These are phyloP conservation scores for Sporisorium reilianum DNA, from an alignment of 1,284 basidiomycete species.

Conservation along the genomic window DNA sequence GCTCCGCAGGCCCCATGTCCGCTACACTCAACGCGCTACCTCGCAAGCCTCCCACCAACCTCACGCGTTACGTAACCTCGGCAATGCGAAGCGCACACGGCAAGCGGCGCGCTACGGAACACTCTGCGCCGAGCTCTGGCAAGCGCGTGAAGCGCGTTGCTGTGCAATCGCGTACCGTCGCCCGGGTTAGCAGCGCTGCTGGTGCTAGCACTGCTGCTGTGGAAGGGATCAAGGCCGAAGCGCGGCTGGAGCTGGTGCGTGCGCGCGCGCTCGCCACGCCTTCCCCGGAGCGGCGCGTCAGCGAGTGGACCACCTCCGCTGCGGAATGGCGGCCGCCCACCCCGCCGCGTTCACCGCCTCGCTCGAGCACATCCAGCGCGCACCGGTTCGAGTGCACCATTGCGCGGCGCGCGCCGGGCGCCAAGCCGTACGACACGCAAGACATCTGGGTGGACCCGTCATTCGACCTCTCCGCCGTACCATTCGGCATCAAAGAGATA, in stretches of 20 bases:
- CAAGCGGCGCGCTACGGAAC: neutral
- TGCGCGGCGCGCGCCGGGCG: neutral
- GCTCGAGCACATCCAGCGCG: neutral
- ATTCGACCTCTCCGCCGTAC: neutral
- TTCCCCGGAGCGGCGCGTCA: too few relatives aligned
- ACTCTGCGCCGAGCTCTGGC: neutral
- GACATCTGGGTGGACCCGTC: neutral
- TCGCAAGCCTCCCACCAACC: neutral
- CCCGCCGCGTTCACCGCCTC: neutral
- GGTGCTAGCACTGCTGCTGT: too few relatives aligned
- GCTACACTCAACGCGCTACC: neutral
- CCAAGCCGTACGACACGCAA: neutral
- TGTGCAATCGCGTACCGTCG: neutral
- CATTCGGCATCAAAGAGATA: constrained; percentile 4
- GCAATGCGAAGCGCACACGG: neutral
- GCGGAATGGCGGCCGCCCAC: neutral
- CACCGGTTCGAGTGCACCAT: neutral
- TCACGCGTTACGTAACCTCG: neutral
- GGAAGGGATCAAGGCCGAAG: neutral
- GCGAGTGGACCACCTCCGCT: too few relatives aligned
- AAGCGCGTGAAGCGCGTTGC: neutral
- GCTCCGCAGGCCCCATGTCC: neutral
- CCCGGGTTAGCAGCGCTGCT: too few relatives aligned
- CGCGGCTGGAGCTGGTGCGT: too few relatives aligned
- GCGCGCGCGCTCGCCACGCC: too few relatives aligned